Evolutionary conservation across 352 stramenopile genomes (phyloP), one percentile per base, ranked within the genome.

Genomic region (Globisporangium rhizosaccharum): DNA sequence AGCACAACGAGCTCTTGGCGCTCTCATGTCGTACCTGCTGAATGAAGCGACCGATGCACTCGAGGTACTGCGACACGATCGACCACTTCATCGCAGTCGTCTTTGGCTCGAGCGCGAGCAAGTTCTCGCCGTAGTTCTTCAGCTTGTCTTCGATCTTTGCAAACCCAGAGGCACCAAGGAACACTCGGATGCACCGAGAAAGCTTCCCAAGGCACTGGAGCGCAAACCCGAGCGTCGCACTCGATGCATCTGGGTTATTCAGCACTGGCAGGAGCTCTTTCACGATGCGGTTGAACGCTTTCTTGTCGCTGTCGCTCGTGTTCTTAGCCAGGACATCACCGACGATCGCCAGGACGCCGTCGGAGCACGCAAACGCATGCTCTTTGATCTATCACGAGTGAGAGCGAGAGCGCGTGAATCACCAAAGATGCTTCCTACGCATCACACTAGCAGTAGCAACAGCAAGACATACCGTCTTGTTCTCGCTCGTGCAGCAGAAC

Each of bases 141-240:
- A 94, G 57, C n/a, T 72, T 75, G 8, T 76, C 70, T 65, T 91
- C 77, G 28, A 94, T 88, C 55, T 92, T 92, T 4, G 64, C 11
- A 45, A 84, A 79, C 11, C 67, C 74, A 44, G 62, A 72, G 20
- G 66, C 57, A 2, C 75, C 78, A 18, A 94, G 69, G 64, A 84
- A 90, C 5, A 71, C 8, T 26, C 73, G 56, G 14, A 89, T 76
- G 6, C 76, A 71, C 14, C 55, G 25, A 18, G 81, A 57, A 39
- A 92, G 56, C 33, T 66, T 76, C 2, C 75, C 72, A 0, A 94
- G 53, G 9, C 71, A 74, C 56, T 82, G 70, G 28, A 94, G 57
- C n/a, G 73, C 70, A 37, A 91, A 88, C 11, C 74, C 62, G 25
- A 85, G 68, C 26, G 51, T 64, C 1, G 68, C 65, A 45, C 63